Base-by-base conservation (phyloP, 2,329 filamentous ascomycete species). In the Ophioceras dolichostomum region DNA sequence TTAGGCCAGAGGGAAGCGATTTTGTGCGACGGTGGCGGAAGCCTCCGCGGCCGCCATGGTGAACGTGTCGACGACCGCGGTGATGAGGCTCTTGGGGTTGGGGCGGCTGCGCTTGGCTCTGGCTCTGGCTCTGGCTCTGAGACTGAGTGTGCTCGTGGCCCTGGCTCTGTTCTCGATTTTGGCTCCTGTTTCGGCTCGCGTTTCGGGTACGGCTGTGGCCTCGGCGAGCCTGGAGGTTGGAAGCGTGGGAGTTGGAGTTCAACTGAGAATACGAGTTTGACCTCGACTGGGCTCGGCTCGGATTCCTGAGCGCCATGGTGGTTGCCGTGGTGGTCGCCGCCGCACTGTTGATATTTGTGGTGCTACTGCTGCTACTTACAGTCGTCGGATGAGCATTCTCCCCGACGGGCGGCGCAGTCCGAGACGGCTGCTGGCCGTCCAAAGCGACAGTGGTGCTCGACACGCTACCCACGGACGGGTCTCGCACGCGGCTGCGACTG, bases 1-100 rank as follows among this genome's bases (percentile, higher is more conserved):
- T 79, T 17, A 98, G 65, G 28, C 76, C 79, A 0, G 91, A 98
- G 0, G 91, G 88, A 37, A 77, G 78, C 10, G 87, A 94, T 56
- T 85, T 87, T 18, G 79, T 82, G 44, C 87, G 73, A 39, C 79
- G 76, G 57, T 94, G 82, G 39, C 68, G 60, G 40, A 64, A 64
- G 10, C 50, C 43, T 16, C 34, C 17, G 14, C 34, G 21, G 21
- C 32, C 32, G 18, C 26, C 19, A 10, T 22, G 18, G n/a, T 14
- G 35, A 12, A 14, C 22, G 16, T 36, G 27, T n/a, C n/a, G n/a
- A n/a, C n/a, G n/a, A n/a, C n/a, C n/a, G n/a, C n/a, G n/a, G n/a
- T n/a, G n/a, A n/a, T n/a, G n/a, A n/a, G n/a, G n/a, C n/a, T n/a
- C n/a, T n/a, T n/a, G n/a, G n/a, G n/a, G n/a, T n/a, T n/a, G n/a